These are phyloP conservation scores for Penicillium pancosmium DNA, from an alignment of 495 filamentous ascomycete species.

Conservation along the genomic window DNA sequence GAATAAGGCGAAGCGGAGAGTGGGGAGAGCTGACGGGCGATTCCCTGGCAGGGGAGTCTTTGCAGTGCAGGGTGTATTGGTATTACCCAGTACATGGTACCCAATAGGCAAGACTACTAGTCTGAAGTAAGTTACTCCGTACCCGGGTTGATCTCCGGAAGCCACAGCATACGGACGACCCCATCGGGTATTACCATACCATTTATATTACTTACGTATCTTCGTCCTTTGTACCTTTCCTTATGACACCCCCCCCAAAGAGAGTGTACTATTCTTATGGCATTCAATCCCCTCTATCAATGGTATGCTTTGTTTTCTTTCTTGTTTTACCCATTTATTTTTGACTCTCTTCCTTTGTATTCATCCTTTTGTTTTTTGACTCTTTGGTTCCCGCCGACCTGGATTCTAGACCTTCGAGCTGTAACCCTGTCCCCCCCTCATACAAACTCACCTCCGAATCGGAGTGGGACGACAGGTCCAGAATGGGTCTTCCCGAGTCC, in stretches of 20 bases:
- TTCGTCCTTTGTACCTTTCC: neutral
- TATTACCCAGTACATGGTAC: neutral
- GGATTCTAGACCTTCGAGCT: neutral
- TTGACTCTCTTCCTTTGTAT: neutral
- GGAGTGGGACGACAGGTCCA: constrained; percentile 1
- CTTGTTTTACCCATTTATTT: constrained; percentile 3
- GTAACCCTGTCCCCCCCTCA: neutral
- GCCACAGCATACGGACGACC: neutral
- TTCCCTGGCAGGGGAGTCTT: constrained; percentile 10
- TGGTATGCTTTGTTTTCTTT: constrained; percentile 5
- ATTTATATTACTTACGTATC: neutral
- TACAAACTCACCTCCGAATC: constrained; percentile 10
- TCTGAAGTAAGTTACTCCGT: neutral
- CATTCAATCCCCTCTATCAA: neutral
- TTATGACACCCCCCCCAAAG: neutral
- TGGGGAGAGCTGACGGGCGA: constrained; percentile 39
- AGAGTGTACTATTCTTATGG: neutral
- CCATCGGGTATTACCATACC: neutral
- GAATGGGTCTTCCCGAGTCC: constrained; percentile 26
- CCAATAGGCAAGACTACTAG: too few relatives aligned
- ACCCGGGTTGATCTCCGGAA: neutral
- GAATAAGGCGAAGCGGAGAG: constrained; percentile 30
- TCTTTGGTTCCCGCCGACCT: neutral
- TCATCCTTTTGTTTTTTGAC: neutral
- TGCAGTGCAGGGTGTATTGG: neutral